A percentile compares a stretch with the other conserved stretches of the same genome.
phyloP scores from a whole-genome alignment of 495 filamentous ascomycete genomes.

The Neurospora sp. region DNA sequence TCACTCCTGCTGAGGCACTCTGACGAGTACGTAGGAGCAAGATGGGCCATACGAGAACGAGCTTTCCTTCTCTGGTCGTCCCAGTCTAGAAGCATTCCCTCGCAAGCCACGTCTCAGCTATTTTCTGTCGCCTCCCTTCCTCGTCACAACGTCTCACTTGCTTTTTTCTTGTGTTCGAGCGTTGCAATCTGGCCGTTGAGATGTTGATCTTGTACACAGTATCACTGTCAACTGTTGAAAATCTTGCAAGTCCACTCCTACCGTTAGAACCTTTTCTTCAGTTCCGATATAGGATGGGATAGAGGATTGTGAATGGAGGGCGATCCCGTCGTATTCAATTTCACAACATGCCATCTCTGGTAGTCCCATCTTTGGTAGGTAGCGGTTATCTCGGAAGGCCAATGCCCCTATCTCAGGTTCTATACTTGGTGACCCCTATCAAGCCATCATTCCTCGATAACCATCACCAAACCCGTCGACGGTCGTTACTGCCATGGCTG shows the following conservation, averaged over 20 bases:
- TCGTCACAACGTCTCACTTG: neutral
- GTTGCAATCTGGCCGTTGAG: neutral
- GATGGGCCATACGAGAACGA: neutral
- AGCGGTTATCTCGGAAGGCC: neutral
- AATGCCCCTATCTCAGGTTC: neutral
- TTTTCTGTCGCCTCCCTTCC: neutral
- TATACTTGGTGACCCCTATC: neutral
- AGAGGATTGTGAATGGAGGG: neutral
- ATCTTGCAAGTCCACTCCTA: neutral
- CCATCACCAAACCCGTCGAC: neutral
- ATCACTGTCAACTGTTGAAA: neutral
- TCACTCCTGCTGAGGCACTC: neutral
- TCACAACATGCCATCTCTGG: neutral
- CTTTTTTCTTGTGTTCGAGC: neutral
- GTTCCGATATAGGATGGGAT: neutral
- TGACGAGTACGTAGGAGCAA: neutral
- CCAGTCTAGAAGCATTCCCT: neutral
- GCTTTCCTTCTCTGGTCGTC: neutral
- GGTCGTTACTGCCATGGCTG: neutral
- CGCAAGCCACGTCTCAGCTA: neutral
- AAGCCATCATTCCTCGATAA: neutral
- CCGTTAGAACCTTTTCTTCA: neutral
- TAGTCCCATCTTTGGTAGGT: neutral
- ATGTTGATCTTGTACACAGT: neutral
- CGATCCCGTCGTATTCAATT: neutral